Base-by-base conservation (phyloP, 2,329 filamentous ascomycete species). In the Paecilomyces niveus region DNA sequence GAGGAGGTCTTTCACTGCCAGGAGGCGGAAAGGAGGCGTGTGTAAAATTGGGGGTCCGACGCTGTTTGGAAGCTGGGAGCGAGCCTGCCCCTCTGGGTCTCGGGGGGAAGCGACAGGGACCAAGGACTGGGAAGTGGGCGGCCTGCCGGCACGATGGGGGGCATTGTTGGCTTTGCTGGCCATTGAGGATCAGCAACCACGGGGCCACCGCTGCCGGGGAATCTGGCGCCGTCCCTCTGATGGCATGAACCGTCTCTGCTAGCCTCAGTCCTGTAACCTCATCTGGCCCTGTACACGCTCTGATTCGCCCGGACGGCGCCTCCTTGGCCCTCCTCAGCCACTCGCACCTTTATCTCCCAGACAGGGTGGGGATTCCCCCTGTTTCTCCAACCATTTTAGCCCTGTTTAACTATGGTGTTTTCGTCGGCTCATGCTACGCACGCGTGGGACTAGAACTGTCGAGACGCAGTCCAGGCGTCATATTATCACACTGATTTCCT, bases 1-100 rank as follows among this genome's bases (percentile, higher is more conserved):
- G 39, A 53, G 7, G 45, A 60, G 53, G 53, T 32, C 51, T 49
- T 51, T 54, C 53, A 54, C 51, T 53, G 56, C 45, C 55, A 50
- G 57, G 49, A 57, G 59, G 31, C 59, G 22, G 45, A 57, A 53
- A 39, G 10, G 39, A 54, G 54, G 52, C 50, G 26, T 52, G 50
- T 52, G 50, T n/a, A 21, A 52, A 24, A 52, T 52, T 52, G 50
- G 50, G 50, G 50, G 50, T 52, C 3, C 24, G 24, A 26, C 26
- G 26, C 26, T 29, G 39, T 45, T 45, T 45, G n/a, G 39, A 13
- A 45, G 39, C 39, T n/a, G 39, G 39, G 15, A 45, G n/a, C 39
- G 39, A 45, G 39, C 39, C 39, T 45, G 39, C 39, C 39, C 39
- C 39, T 45, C 39, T 39, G 35, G 35, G 35, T 39, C 35, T 39